A percentile compares a stretch with the other conserved stretches of the same genome.
Conservation (phyloP, 768 basidiomycete species). For the Psilocybe subaeruginosa region DNA sequence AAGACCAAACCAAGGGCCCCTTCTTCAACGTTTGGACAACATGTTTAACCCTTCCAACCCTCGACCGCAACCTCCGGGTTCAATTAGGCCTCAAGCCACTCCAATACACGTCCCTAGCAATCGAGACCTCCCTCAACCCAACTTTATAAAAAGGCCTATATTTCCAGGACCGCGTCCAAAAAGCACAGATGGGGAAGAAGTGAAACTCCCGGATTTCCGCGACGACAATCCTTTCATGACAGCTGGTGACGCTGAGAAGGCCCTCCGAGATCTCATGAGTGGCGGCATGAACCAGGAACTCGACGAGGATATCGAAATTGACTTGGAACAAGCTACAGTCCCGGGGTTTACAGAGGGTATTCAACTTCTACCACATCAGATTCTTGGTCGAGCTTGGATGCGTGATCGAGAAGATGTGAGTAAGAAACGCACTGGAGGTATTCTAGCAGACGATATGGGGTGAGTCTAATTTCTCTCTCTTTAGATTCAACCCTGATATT, state of each 20-base stretch:
- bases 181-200: slow-evolving; percentile 30
- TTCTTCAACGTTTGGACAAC: slow-evolving; percentile 1
- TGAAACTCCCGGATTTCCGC: slow-evolving; percentile 22
- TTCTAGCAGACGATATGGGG: slow-evolving; percentile 94
- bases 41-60: neutral
- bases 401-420: slow-evolving; percentile 67
- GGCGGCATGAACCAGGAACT: slow-evolving; percentile 63
- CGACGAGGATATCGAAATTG: slow-evolving; percentile 50
- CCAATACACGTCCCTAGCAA: slow-evolving; percentile 38
- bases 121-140: slow-evolving; percentile 19
- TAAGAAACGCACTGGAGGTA: slow-evolving; percentile 81
- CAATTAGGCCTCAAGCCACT: slow-evolving; percentile 13
- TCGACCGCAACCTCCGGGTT: slow-evolving; percentile 1
- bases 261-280: slow-evolving; percentile 74
- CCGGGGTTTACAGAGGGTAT: slow-evolving; percentile 77
- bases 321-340: slow-evolving; percentile 71
- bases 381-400: slow-evolving; percentile 90
- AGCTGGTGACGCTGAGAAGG: slow-evolving; percentile 71
- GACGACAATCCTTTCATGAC: slow-evolving; percentile 35
- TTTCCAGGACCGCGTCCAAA: slow-evolving; percentile 4
- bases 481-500: slow-evolving; percentile 8
- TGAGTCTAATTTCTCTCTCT: slow-evolving; percentile 28
- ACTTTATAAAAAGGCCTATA: slow-evolving; percentile 17
- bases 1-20: slow-evolving; percentile 6
- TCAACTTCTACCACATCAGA: slow-evolving; percentile 82